Evolutionary conservation across 768 basidiomycete species (phyloP).

Genomic region (Tricholoma matsutake): DNA sequence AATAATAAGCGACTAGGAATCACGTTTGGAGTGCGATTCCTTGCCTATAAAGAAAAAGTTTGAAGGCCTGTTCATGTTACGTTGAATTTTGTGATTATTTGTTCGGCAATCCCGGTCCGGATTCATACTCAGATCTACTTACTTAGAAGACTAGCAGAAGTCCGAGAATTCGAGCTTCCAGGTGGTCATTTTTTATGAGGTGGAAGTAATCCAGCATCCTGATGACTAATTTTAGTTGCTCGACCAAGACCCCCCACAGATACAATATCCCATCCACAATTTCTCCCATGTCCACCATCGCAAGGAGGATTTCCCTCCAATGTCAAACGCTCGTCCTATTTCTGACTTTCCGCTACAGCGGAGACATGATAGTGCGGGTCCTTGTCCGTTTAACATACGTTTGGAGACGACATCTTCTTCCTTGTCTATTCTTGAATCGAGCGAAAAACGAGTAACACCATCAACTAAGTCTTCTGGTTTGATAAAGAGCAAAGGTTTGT

Average conservation of each 20-base stretch:
- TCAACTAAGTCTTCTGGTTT: slow-evolving; percentile 71
- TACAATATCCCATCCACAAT: slow-evolving; percentile 55
- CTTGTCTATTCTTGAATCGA: slow-evolving; percentile 32
- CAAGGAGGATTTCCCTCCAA: slow-evolving; percentile 27
- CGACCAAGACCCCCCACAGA: slow-evolving; percentile 71
- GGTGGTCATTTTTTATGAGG: too few species aligned
- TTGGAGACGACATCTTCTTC: slow-evolving; percentile 68
- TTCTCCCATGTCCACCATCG: slow-evolving; percentile 66
- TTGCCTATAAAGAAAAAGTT: background rate
- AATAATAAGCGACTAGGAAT: background rate
- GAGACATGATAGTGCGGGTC: slow-evolving; percentile 44
- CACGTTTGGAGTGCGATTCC: background rate
- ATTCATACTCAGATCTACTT: too few species aligned
- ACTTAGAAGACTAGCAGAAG: too few species aligned
- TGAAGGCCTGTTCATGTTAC: background rate
- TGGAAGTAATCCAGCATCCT: too few species aligned
- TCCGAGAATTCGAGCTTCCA: too few species aligned
- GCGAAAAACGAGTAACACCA: slow-evolving; percentile 44
- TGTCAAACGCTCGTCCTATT: slow-evolving; percentile 29
- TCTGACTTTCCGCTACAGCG: slow-evolving; percentile 63
- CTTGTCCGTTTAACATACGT: slow-evolving; percentile 41
- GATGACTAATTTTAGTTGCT: background rate
- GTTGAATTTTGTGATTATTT: background rate
- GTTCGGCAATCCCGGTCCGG: too few species aligned
- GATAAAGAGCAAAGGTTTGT: slow-evolving; percentile 69